Base-by-base conservation (phyloP, 495 filamentous ascomycete species). In the Aspergillus mulundensis region DNA sequence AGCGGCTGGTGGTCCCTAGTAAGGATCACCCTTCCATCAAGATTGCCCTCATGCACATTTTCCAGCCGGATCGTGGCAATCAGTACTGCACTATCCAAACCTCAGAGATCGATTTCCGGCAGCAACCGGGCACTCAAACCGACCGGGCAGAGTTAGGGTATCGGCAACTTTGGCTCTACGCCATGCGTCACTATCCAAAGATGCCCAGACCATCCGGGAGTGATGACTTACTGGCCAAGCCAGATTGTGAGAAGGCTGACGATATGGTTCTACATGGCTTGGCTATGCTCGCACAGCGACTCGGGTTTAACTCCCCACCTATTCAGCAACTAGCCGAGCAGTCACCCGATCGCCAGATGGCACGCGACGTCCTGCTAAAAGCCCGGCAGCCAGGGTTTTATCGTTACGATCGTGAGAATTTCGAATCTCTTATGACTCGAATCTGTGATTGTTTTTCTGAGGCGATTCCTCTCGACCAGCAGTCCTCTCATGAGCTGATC, bases 311-410 rank as follows among this genome's bases (percentile, higher is more conserved):
- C 44, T 66, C 67, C 28, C 46, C 61, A 18, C 7, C 61, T 25
- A 74, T 74, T 46, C 11, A 63, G 7, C 25, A 57, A 48, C 40
- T 74, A 25, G 53, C 64, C 40, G 5, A 65, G 43, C 39, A 60
- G 43, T 74, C 64, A n/a, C 59, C 64, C n/a, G 67, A 74, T 53
- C 56, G 57, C 16, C 58, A 71, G 59, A 70, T 72, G 38, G 65
- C 66, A 28, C 59, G 46, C 39, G 63, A 56, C 23, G 57, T 63
- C 28, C 59, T 74, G 24, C 54, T 72, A 30, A 60, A 65, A 50
- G 67, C 70, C 53, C 61, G 68, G 16, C 58, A 61, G 59, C 66
- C 61, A 20, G 58, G 62, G 60, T 54, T 48, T 41, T 74, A 65
- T 53, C 59, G 56, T 16, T 74, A 69, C 49, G 53, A 66, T 48